phyloP scores from a whole-genome alignment of 305 asterid genomes.

The Solanum chacoense region DNA sequence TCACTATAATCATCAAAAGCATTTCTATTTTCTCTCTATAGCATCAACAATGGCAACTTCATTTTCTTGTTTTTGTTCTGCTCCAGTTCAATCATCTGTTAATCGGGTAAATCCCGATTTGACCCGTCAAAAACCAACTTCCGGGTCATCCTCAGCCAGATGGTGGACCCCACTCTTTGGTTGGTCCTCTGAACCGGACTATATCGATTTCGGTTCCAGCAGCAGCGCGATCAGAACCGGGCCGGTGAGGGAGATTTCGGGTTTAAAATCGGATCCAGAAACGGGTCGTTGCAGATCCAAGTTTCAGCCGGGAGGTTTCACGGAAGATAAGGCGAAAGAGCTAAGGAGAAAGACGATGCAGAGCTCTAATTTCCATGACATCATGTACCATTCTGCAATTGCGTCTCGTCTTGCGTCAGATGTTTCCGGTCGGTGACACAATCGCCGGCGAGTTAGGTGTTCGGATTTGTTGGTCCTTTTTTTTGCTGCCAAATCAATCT shows the following conservation, averaged over 20 bases:
- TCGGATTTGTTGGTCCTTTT: not conserved
- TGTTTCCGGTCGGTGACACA: conserved; percentile 6
- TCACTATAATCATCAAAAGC: not conserved
- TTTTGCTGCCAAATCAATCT: conserved; percentile 14
- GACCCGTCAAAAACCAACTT: conserved; percentile 1
- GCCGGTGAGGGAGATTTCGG: not conserved
- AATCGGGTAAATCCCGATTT: conserved; percentile 15
- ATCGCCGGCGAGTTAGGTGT: not conserved
- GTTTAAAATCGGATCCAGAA: conserved; percentile 1
- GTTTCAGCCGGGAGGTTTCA: conserved; percentile 31
- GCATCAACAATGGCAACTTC: conserved; percentile 25
- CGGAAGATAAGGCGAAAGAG: conserved; percentile 63
- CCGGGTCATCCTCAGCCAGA: not conserved
- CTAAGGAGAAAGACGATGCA: conserved; percentile 38
- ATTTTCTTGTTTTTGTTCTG: conserved; percentile 22
- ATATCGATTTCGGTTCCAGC: conserved; percentile 15
- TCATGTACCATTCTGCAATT: conserved; percentile 67
- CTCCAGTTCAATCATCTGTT: conserved; percentile 36
- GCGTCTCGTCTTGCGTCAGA: conserved; percentile 66
- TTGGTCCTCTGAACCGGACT: conserved; percentile 56
- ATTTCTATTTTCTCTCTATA: not conserved
- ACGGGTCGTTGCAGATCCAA: conserved; percentile 18
- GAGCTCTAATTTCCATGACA: conserved; percentile 42
- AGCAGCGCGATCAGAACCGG: not conserved
- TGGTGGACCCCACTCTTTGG: conserved; percentile 79